A percentile compares a stretch with the other conserved stretches of the same genome.
Evolutionary conservation across 2,329 filamentous ascomycete genomes (phyloP).

Genomic region (Colletotrichum sp.): DNA sequence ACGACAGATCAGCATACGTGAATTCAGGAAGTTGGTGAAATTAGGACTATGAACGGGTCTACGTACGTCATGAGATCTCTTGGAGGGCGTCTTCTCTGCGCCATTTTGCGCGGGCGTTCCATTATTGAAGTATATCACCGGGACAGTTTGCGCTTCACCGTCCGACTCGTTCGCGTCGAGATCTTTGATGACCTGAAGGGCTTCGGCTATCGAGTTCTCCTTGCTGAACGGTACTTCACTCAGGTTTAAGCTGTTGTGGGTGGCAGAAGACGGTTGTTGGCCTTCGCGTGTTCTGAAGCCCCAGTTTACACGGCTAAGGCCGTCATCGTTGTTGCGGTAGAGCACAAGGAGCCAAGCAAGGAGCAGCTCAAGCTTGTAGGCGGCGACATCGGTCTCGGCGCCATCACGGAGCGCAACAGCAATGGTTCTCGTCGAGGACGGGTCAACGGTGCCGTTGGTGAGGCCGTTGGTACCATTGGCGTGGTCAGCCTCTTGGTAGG

Average conservation of each 20-base stretch:
- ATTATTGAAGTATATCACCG: conserved; percentile 23
- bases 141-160: not conserved
- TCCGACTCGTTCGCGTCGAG: not conserved
- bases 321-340: conserved; percentile 25
- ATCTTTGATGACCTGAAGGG: conserved; percentile 9
- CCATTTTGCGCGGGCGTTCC: not conserved
- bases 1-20: not conserved
- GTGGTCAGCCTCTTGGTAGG: conserved; percentile 6
- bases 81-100: conserved; percentile 6
- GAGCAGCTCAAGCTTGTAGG: conserved; percentile 22
- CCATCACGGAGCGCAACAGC: not conserved
- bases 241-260: conserved; percentile 9
- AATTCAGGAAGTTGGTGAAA: not conserved
- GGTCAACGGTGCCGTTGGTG: not conserved
- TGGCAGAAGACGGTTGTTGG: not conserved
- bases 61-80: conserved; percentile 13
- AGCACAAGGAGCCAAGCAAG: conserved; percentile 27
- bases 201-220: conserved; percentile 12
- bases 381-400: not conserved
- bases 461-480: not conserved
- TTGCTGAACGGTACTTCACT: conserved; percentile 21
- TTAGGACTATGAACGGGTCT: not conserved
- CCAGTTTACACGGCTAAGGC: conserved; percentile 20
- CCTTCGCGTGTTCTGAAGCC: conserved; percentile 11
- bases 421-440: conserved; percentile 20